Evolutionary conservation across 1,284 basidiomycete species (phyloP).

Genomic region (Macrocystidia cucumis): DNA sequence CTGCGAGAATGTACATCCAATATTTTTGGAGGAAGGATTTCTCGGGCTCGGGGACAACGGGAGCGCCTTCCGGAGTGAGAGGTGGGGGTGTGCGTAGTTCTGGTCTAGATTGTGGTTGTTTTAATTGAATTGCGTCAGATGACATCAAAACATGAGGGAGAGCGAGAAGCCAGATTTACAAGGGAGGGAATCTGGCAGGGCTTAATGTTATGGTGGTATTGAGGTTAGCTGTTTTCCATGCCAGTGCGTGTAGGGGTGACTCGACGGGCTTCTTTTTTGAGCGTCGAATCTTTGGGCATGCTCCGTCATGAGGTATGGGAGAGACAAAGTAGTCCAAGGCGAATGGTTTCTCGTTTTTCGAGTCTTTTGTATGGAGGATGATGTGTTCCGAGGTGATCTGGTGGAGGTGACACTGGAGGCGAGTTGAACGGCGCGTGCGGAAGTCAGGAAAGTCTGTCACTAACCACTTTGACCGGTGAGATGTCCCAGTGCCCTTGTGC

Average conservation of each 20-base stretch:
- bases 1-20: constrained; percentile 72
- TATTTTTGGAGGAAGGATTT: constrained; percentile 84
- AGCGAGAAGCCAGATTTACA: constrained; percentile 31
- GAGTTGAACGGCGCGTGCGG: constrained; percentile 6
- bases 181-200: constrained; percentile 41
- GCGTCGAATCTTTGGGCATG: constrained; percentile 53
- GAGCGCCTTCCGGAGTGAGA: constrained; percentile 58
- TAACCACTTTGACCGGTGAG: constrained; percentile 66
- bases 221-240: constrained; percentile 21
- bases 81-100: constrained; percentile 59
- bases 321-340: constrained; percentile 65
- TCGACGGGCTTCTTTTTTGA: constrained; percentile 20
- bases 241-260: constrained; percentile 15
- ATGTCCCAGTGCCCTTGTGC: constrained; percentile 48
- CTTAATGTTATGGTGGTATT: constrained; percentile 52
- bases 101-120: constrained; percentile 35
- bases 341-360: constrained; percentile 38
- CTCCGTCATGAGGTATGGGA: constrained; percentile 55
- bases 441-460: constrained; percentile 7
- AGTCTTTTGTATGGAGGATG: constrained; percentile 41
- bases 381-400: constrained; percentile 45
- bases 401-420: constrained; percentile 50
- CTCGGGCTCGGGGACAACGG: constrained; percentile 53
- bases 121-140: constrained; percentile 1
- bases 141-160: background rate